phyloP scores from a whole-genome alignment of 1,284 basidiomycete genomes.

The Fomitopsis schrenkii region DNA sequence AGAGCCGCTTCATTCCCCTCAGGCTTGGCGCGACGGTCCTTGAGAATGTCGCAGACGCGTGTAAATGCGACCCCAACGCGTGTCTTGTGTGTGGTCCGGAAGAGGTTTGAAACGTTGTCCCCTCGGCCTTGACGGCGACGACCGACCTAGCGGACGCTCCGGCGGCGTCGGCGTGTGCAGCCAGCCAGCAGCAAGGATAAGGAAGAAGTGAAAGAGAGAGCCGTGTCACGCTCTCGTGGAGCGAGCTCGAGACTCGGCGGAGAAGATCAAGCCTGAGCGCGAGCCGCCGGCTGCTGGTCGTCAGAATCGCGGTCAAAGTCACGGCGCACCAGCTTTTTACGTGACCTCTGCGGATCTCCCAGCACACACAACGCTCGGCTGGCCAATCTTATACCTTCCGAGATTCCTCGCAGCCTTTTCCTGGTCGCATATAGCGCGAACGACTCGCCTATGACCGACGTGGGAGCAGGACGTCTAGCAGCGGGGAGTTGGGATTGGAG shows the following conservation, averaged over 20 bases:
- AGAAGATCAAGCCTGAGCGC: background rate
- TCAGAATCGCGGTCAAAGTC: background rate
- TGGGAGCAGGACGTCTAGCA: too few species aligned
- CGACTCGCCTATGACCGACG: too few species aligned
- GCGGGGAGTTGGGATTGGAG: too few species aligned
- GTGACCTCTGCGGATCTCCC: background rate
- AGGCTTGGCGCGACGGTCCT: too few species aligned
- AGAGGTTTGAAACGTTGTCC: too few species aligned
- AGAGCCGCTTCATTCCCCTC: too few species aligned
- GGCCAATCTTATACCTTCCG: background rate
- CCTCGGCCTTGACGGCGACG: too few species aligned
- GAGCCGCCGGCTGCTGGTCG: background rate
- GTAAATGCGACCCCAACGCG: too few species aligned
- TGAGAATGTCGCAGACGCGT: too few species aligned
- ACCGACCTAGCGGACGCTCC: too few species aligned
- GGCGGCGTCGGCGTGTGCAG: too few species aligned
- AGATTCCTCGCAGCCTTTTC: background rate
- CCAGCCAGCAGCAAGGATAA: background rate
- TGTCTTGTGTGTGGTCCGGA: too few species aligned
- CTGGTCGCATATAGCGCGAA: background rate
- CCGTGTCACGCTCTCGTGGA: background rate
- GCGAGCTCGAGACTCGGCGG: background rate
- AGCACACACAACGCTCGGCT: background rate
- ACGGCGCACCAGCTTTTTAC: background rate
- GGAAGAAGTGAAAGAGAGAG: background rate